phyloP scores from a whole-genome alignment of 2,329 filamentous ascomycete species.

The Fusarium euwallaceae region DNA sequence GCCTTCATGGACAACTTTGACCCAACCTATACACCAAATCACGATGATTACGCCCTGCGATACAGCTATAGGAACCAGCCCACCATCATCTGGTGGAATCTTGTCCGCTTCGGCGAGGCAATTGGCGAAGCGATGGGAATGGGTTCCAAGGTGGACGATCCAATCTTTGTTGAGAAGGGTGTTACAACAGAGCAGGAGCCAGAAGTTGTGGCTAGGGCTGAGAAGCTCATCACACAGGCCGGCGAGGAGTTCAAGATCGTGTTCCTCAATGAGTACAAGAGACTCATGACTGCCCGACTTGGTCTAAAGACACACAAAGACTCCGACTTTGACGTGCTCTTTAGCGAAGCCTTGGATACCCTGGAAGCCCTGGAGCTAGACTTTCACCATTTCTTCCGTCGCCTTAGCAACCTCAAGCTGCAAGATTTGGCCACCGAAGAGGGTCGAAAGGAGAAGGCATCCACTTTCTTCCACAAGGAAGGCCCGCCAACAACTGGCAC shows the following conservation, averaged over 20 bases:
- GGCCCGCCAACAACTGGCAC: constrained; percentile 70
- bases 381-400: constrained; percentile 94
- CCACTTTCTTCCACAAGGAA: constrained; percentile 84
- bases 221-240: constrained; percentile 82
- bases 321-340: constrained; percentile 83
- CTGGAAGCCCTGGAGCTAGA: constrained; percentile 88
- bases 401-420: constrained; percentile 75
- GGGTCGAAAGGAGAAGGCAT: constrained; percentile 71
- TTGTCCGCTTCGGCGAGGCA: constrained; percentile 90
- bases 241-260: constrained; percentile 91
- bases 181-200: constrained; percentile 73
- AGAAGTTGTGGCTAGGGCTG: constrained; percentile 81
- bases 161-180: constrained; percentile 78
- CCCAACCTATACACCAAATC: constrained; percentile 93
- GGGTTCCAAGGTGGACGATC: constrained; percentile 78
- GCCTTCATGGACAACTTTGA: constrained; percentile 99
- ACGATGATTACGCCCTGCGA: constrained; percentile 88
- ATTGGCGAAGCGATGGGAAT: constrained; percentile 90
- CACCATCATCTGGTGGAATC: constrained; percentile 98
- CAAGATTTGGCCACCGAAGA: constrained; percentile 74
- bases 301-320: constrained; percentile 79
- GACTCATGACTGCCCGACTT: constrained; percentile 82
- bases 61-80: constrained; percentile 97
- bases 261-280: constrained; percentile 91
- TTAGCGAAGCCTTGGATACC: constrained; percentile 84